Evolutionary conservation across 345 rosid species (phyloP).

Genomic region (Eucalyptus marginata): DNA sequence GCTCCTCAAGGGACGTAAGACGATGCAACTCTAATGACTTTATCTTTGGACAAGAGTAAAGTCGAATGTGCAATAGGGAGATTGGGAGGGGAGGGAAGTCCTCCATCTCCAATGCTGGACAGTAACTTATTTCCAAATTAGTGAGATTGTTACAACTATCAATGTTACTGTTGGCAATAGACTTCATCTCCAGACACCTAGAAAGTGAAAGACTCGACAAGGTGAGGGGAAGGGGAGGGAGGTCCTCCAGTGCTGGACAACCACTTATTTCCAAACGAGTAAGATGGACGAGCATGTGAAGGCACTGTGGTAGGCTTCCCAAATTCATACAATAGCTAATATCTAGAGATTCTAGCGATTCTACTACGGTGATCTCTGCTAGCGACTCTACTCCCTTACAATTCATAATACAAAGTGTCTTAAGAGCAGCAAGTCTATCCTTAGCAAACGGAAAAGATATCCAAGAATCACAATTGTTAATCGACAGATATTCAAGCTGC

Average conservation of each 20-base stretch:
- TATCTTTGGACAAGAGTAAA: no score
- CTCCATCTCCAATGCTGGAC: no score
- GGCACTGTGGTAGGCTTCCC: not conserved
- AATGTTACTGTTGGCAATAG: no score
- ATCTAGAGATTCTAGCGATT: no score
- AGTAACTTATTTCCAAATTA: no score
- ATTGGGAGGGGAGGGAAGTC: no score
- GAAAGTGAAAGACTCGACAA: no score
- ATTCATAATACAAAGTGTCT: rapidly evolving
- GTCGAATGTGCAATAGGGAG: no score
- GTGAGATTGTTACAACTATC: no score
- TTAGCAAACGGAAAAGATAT: not conserved
- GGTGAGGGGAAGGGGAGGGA: no score
- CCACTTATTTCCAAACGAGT: rapidly evolving
- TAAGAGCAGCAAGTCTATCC: not conserved
- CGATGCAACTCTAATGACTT: not conserved
- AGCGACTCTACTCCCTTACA: not conserved
- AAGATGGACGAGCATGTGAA: not conserved
- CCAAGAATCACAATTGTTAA: rapidly evolving
- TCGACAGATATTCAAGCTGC: not conserved
- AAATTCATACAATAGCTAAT: rapidly evolving
- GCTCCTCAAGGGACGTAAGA: not conserved
- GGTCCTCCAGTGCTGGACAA: no score
- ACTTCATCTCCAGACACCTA: no score
- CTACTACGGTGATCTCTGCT: not conserved